These are phyloP conservation scores for Aschersonia sp. DNA, from an alignment of 2,329 filamentous ascomycete genomes.

Conservation along the genomic window DNA sequence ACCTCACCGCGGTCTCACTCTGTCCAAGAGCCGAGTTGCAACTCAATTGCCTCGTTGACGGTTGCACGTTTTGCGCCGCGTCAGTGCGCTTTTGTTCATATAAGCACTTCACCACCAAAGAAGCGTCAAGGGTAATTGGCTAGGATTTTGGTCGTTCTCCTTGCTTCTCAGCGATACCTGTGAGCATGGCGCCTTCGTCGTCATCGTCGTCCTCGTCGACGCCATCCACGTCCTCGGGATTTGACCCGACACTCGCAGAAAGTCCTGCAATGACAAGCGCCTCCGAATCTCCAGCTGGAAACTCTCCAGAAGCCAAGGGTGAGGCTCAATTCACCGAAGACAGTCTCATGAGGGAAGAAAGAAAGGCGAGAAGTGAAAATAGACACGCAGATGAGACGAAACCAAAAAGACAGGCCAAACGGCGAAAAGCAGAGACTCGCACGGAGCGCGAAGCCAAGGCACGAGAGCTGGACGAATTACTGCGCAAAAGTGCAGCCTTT, in stretches of 20 bases:
- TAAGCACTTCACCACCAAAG: too few relatives aligned
- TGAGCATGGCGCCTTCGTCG: not conserved
- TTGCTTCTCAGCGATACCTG: too few relatives aligned
- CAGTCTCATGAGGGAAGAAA: conserved; percentile 21
- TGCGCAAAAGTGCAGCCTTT: conserved; percentile 45
- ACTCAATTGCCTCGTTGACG: too few relatives aligned
- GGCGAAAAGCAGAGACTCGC: conserved; percentile 36
- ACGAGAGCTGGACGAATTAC: conserved; percentile 41
- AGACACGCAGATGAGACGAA: conserved; percentile 34
- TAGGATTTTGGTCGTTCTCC: too few relatives aligned
- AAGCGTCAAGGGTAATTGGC: too few relatives aligned
- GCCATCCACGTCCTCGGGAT: not conserved
- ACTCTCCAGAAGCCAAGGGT: conserved; percentile 7
- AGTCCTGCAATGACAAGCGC: conserved; percentile 18
- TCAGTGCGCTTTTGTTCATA: too few relatives aligned
- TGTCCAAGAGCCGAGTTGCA: too few relatives aligned
- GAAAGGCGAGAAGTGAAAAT: conserved; percentile 18
- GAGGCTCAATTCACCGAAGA: conserved; percentile 9
- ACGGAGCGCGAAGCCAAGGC: conserved; percentile 43
- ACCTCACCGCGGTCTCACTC: too few relatives aligned
- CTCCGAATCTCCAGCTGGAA: conserved; percentile 21
- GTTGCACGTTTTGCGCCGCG: too few relatives aligned
- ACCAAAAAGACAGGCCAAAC: conserved; percentile 29
- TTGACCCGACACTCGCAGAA: conserved; percentile 1
- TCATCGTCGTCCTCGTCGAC: too few relatives aligned